phyloP scores from a whole-genome alignment of 176 grass and related monocot species.

The Carex cristatella region DNA sequence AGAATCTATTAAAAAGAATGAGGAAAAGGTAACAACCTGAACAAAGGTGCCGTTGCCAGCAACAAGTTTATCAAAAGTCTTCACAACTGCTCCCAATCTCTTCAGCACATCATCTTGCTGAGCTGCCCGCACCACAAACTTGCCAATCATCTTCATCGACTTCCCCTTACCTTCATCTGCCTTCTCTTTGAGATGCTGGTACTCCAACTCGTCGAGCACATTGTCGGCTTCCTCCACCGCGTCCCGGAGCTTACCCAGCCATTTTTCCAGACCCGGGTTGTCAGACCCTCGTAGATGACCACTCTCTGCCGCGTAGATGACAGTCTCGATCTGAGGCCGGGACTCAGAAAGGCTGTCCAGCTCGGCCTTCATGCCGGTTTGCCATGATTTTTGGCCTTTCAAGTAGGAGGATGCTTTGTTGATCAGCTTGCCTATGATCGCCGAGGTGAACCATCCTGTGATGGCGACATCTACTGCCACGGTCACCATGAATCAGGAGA shows the following conservation, averaged over 20 bases:
- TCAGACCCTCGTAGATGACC: too few species aligned
- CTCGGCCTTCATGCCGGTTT: neutral
- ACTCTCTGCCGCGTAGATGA: neutral
- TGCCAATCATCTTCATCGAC: neutral
- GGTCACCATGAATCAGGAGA: neutral
- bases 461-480: neutral
- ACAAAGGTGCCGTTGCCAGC: neutral
- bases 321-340: neutral
- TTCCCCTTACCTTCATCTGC: neutral
- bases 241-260: constrained; percentile 18
- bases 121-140: neutral
- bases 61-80: neutral
- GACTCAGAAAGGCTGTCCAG: neutral
- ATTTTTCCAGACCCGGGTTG: neutral
- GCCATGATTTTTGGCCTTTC: constrained; percentile 17
- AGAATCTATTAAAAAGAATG: neutral
- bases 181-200: neutral
- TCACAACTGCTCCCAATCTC: constrained; percentile 4
- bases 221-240: constrained; percentile 10
- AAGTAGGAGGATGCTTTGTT: neutral
- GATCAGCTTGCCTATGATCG: neutral
- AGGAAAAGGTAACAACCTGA: neutral
- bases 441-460: constrained; percentile 10
- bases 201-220: constrained; percentile 27
- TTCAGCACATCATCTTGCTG: neutral